These are phyloP conservation scores for Murraya paniculata DNA, from an alignment of 345 rosid genomes.

Conservation along the genomic window DNA sequence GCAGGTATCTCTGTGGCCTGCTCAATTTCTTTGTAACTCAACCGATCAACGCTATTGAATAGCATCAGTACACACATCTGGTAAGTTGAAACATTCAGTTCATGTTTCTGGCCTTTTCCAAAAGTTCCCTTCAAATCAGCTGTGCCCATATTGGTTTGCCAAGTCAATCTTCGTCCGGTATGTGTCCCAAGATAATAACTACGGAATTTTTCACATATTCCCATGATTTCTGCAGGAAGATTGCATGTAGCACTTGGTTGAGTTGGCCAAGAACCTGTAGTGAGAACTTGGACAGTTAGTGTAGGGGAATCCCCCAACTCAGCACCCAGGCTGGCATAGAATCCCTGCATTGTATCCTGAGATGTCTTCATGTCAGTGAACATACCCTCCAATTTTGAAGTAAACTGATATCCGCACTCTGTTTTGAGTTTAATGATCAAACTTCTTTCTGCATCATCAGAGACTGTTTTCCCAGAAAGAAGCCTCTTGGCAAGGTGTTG, in stretches of 20 bases:
- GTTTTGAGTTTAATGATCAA: slow-evolving; percentile 73
- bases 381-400: slow-evolving; percentile 75
- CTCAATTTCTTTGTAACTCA: slow-evolving; percentile 66
- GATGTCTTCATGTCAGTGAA: slow-evolving; percentile 79
- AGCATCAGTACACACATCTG: slow-evolving; percentile 75
- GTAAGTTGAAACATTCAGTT: slow-evolving; percentile 69
- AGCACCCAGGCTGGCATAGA: slow-evolving; percentile 39
- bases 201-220: slow-evolving; percentile 61
- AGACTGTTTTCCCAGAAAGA: slow-evolving; percentile 60
- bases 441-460: slow-evolving; percentile 82
- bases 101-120: slow-evolving; percentile 76
- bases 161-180: slow-evolving; percentile 63
- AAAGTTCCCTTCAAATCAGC: slow-evolving; percentile 69
- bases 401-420: slow-evolving; percentile 72
- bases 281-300: slow-evolving; percentile 65
- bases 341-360: slow-evolving; percentile 70
- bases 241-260: slow-evolving; percentile 60
- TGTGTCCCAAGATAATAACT: slow-evolving; percentile 65
- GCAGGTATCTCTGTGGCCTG: slow-evolving; percentile 67
- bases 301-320: slow-evolving; percentile 62
- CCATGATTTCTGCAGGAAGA: slow-evolving; percentile 58
- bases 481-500: slow-evolving; percentile 75
- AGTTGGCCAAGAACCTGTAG: slow-evolving; percentile 79
- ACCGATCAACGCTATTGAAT: slow-evolving; percentile 54
- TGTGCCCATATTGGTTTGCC: slow-evolving; percentile 82